phyloP scores from a whole-genome alignment of 495 filamentous ascomycete species.

The Podospora conica region DNA sequence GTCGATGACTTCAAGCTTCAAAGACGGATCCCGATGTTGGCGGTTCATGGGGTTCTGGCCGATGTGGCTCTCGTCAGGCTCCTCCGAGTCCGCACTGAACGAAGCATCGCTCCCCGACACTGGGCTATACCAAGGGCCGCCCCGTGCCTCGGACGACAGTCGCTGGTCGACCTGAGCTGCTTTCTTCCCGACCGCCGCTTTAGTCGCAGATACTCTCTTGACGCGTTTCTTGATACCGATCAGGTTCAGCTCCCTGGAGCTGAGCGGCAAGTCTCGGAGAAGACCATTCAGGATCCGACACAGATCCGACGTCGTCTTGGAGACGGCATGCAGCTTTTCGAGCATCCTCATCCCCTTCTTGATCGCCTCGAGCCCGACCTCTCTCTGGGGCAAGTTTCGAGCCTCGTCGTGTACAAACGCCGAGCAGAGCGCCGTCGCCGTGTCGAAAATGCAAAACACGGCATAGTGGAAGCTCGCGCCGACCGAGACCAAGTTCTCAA shows the following conservation, averaged over 20 bases:
- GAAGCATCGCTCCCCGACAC: neutral
- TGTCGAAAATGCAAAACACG: constrained; percentile 49
- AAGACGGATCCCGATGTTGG: neutral
- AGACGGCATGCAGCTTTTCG: constrained; percentile 23
- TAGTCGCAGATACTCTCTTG: neutral
- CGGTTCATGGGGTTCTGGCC: neutral
- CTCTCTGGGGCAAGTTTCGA: constrained; percentile 35
- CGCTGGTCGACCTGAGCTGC: neutral
- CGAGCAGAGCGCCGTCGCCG: constrained; percentile 44
- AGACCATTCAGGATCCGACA: constrained; percentile 27
- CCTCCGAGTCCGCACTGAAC: neutral
- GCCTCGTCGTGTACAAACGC: constrained; percentile 45
- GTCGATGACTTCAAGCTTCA: neutral
- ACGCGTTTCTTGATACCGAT: constrained; percentile 19
- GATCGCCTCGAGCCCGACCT: constrained; percentile 37
- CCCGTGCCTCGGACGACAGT: too few species aligned
- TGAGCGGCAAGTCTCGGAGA: constrained; percentile 22
- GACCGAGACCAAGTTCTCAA: constrained; percentile 36
- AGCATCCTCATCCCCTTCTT: constrained; percentile 35
- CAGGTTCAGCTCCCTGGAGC: constrained; percentile 18
- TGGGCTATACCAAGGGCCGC: neutral
- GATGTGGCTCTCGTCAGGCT: neutral
- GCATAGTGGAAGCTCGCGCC: constrained; percentile 48
- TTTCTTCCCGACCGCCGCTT: neutral
- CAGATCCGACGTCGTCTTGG: constrained; percentile 24